These are phyloP conservation scores for Nannochloropsis oceanica DNA, from an alignment of 108 stramenopile species.

Conservation along the genomic window DNA sequence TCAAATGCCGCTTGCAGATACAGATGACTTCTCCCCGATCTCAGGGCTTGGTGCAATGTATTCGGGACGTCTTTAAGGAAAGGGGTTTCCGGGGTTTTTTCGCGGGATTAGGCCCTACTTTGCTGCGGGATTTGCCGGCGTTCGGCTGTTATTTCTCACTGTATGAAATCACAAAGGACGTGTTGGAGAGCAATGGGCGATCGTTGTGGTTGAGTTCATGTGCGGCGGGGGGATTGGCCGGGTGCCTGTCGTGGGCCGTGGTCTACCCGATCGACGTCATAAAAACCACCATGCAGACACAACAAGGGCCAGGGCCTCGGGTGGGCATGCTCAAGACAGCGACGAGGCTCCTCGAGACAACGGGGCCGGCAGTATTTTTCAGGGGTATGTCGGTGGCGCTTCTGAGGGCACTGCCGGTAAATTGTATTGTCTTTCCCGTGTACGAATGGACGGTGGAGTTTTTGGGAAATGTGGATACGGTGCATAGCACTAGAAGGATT, in stretches of 20 bases:
- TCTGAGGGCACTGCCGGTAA: conserved; percentile 77
- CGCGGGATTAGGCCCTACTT: conserved; percentile 10
- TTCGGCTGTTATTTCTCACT: conserved; percentile 72
- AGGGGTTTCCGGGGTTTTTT: conserved; percentile 29
- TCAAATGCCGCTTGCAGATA: conserved; percentile 79
- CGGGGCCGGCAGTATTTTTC: conserved; percentile 47
- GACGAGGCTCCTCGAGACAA: background rate
- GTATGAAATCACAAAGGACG: conserved; percentile 47
- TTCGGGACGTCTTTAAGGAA: conserved; percentile 8
- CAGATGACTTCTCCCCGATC: conserved; percentile 9
- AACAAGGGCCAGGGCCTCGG: background rate
- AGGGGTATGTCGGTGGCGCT: conserved; percentile 68
- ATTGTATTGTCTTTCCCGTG: conserved; percentile 74
- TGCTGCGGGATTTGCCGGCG: conserved; percentile 61
- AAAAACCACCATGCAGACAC: conserved; percentile 45
- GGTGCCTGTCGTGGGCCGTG: conserved; percentile 63
- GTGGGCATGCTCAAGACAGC: background rate
- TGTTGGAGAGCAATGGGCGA: background rate
- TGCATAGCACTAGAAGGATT: background rate
- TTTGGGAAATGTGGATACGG: background rate
- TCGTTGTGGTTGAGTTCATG: conserved; percentile 36
- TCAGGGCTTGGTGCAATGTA: conserved; percentile 12
- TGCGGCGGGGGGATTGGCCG: conserved; percentile 67
- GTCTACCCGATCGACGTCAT: conserved; percentile 80
- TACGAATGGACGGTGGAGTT: conserved; percentile 45